phyloP scores from a whole-genome alignment of 1,139 yeast species.

The Taphrina communis region DNA sequence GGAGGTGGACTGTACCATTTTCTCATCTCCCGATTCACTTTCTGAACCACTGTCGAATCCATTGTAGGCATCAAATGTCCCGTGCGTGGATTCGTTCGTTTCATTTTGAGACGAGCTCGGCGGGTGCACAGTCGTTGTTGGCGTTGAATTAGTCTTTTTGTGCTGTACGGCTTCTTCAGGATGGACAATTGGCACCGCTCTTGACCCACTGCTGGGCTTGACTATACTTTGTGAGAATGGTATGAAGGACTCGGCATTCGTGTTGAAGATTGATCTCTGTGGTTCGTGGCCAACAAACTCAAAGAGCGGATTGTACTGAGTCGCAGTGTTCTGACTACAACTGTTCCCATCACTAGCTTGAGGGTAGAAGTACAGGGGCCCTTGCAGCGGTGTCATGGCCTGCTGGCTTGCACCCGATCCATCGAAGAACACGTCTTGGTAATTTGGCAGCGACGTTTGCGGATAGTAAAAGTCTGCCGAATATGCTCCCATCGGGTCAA shows the following conservation, averaged over 20 bases:
- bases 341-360: neutral
- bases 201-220: slow-evolving; percentile 2
- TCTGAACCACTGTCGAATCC: slow-evolving; percentile 37
- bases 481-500: neutral
- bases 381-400: neutral
- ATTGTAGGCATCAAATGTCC: slow-evolving; percentile 31
- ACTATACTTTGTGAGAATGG: slow-evolving; percentile 18
- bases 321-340: neutral
- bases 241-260: slow-evolving; percentile 20
- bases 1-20: neutral
- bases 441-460: neutral
- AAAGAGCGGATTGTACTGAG: neutral
- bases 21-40: slow-evolving; percentile 7
- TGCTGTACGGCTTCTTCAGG: neutral
- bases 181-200: slow-evolving; percentile 14
- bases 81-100: neutral
- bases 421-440: neutral
- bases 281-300: slow-evolving; percentile 14
- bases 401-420: neutral
- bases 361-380: slow-evolving; percentile 8
- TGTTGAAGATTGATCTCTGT: slow-evolving; percentile 11
- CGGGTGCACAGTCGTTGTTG: neutral
- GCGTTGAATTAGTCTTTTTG: neutral
- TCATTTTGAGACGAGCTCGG: neutral
- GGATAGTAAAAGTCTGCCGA: neutral